These are phyloP conservation scores for Cryptococcus sp. DNA, from an alignment of 1,284 basidiomycete species.

Conservation along the genomic window DNA sequence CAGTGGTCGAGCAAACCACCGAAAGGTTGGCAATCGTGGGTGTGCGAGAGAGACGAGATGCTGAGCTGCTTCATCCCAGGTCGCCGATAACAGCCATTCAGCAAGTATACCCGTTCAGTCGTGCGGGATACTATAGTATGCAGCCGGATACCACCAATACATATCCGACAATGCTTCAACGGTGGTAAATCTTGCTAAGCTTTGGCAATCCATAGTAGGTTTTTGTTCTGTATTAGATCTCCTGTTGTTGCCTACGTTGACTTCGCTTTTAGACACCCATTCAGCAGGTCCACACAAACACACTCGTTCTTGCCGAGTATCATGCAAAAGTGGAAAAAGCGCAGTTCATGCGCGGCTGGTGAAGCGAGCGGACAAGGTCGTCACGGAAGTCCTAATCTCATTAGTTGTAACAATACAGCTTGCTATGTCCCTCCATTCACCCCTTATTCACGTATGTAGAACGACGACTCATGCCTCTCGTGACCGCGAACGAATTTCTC, in stretches of 20 bases:
- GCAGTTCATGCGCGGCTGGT: slow-evolving; percentile 7
- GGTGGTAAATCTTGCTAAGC: background rate
- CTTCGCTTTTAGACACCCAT: background rate
- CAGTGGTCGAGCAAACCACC: slow-evolving; percentile 36
- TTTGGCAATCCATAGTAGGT: background rate
- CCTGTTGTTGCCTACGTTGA: background rate
- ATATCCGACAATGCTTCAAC: background rate
- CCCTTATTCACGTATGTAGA: background rate
- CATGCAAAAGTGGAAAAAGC: slow-evolving; percentile 8
- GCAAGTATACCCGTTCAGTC: slow-evolving; percentile 24
- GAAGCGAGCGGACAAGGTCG: background rate
- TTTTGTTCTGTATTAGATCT: background rate
- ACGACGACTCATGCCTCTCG: no score
- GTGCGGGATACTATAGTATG: slow-evolving; percentile 22
- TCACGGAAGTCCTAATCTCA: background rate
- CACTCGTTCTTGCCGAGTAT: slow-evolving; percentile 8
- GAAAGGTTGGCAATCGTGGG: slow-evolving; percentile 38
- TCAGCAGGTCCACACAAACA: background rate
- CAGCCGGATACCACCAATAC: slow-evolving; percentile 7
- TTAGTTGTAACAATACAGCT: background rate
- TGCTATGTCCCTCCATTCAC: slow-evolving; percentile 1
- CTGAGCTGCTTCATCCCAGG: slow-evolving; percentile 6
- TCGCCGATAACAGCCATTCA: slow-evolving; percentile 16
- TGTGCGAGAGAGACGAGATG: slow-evolving; percentile 16
- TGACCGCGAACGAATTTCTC: no score